phyloP scores from a whole-genome alignment of 2,329 filamentous ascomycete species.

The Paramyrothecium roridum region DNA sequence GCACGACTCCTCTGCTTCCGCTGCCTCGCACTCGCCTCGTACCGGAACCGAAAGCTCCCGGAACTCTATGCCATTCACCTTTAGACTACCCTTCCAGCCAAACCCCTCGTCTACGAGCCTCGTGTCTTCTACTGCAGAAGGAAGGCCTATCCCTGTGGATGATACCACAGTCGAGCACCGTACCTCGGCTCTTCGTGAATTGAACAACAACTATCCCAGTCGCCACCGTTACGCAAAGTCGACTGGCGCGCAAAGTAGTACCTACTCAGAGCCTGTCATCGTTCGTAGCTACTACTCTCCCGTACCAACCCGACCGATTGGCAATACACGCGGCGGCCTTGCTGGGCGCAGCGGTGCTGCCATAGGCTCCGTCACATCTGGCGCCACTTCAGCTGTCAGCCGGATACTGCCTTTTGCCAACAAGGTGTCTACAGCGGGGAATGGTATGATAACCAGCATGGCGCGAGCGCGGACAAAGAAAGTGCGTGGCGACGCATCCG shows the following conservation, averaged over 20 bases:
- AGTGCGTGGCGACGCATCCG: constrained; percentile 17
- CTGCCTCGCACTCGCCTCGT: constrained; percentile 15
- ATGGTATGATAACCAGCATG: constrained; percentile 40
- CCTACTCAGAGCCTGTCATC: constrained; percentile 63
- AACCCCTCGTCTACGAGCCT: constrained; percentile 51
- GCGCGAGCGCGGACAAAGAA: constrained; percentile 39
- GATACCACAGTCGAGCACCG: constrained; percentile 52
- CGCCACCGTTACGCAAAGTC: constrained; percentile 56
- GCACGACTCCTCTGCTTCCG: constrained; percentile 15
- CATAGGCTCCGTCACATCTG: constrained; percentile 18
- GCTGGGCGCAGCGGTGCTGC: constrained; percentile 22
- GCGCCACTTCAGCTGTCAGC: constrained; percentile 22
- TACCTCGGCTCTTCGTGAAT: constrained; percentile 57
- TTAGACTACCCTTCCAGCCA: constrained; percentile 45
- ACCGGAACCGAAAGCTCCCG: constrained; percentile 21
- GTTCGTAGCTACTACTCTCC: constrained; percentile 60
- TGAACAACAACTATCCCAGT: constrained; percentile 56
- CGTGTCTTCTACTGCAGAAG: constrained; percentile 52
- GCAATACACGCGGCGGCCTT: constrained; percentile 24
- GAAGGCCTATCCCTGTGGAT: constrained; percentile 53
- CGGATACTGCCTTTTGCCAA: constrained; percentile 29
- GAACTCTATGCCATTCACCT: constrained; percentile 41
- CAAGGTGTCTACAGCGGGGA: constrained; percentile 26
- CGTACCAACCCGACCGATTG: constrained; percentile 26
- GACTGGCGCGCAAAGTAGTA: constrained; percentile 52